Evolutionary conservation across 768 basidiomycete genomes (phyloP), one percentile per base, ranked within the genome.

Genomic region (Lactarius deliciosus): DNA sequence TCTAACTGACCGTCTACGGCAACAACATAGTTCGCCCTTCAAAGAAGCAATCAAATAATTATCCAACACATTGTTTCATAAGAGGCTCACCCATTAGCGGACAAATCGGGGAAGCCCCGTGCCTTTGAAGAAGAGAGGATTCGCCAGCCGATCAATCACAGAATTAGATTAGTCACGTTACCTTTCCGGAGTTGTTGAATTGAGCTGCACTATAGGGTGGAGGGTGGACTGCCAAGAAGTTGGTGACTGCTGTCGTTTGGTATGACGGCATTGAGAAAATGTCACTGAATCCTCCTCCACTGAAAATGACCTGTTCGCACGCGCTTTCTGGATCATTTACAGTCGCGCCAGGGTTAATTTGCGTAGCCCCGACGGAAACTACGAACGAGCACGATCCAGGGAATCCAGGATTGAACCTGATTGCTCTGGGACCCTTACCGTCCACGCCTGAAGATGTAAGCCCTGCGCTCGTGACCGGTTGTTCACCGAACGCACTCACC

Each of bases 361-460:
- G 78, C 9, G 80, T 80, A 22, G 77, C 73, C 38, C 81, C 77
- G 64, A 80, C 75, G 15, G 71, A 64, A 22, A 72, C 77, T 36
- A 83, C 71, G 64, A 75, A 83, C 25, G 82, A 79, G 61, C 83
- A 83, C 3, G 76, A 75, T 25, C 69, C 76, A 0, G 82, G 82
- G 76, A 82, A 82, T 22, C 56, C 68, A 0, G 80, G 81, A 66
- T 77, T 81, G 73, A 83, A 82, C 47, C 71, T 69, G 7, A 58
- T 74, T 30, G 77, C 77, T 30, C 54, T 54, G 5, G 41, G 7
- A 11, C 71, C 32, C 3, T 8, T 6, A 40, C 11, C 62, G 45
- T 75, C 73, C 9, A 63, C 62, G 8, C 77, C 79, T 80, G n/a
- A 20, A 40, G 9, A 22, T 1, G 45, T 38, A n/a, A 36, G 11